Conservation (phyloP, 495 filamentous ascomycete genomes). For the Parmelia sp. region DNA sequence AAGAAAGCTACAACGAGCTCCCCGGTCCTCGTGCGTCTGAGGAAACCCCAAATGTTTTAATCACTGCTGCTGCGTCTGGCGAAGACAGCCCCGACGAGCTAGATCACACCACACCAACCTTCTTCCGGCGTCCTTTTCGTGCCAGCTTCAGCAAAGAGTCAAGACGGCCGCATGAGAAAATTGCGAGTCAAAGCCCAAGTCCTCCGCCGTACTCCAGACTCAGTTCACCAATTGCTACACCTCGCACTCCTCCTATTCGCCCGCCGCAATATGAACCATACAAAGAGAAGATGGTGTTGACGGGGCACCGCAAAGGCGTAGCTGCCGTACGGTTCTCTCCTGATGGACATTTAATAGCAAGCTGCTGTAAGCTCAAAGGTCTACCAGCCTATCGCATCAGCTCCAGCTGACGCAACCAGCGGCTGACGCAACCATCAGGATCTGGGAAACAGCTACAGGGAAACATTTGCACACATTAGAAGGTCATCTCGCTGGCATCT, state of each 20-base stretch:
- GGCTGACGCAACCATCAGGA: slow-evolving; percentile 79
- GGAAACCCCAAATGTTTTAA: background rate
- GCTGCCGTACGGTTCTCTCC: slow-evolving; percentile 88
- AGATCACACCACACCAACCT: slow-evolving; percentile 7
- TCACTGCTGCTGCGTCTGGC: slow-evolving; percentile 4
- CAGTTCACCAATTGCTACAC: slow-evolving; percentile 23
- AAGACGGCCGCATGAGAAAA: slow-evolving; percentile 6
- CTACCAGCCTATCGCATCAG: background rate
- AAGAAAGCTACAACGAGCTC: slow-evolving; percentile 3
- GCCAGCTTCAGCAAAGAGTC: slow-evolving; percentile 13
- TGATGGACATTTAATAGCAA: slow-evolving; percentile 82
- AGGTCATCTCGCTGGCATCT: slow-evolving; percentile 87
- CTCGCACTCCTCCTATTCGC: slow-evolving; percentile 13
- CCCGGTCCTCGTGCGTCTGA: slow-evolving; percentile 4
- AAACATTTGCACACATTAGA: slow-evolving; percentile 79
- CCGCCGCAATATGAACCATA: slow-evolving; percentile 44
- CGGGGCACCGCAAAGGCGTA: slow-evolving; percentile 70
- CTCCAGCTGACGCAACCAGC: slow-evolving; percentile 39
- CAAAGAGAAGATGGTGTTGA: slow-evolving; percentile 56
- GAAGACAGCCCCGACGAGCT: slow-evolving; percentile 43
- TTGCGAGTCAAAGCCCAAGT: slow-evolving; percentile 14
- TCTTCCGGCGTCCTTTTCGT: slow-evolving; percentile 12
- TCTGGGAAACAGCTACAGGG: slow-evolving; percentile 80
- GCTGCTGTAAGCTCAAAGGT: slow-evolving; percentile 53
- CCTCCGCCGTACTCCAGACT: slow-evolving; percentile 23